Evolutionary conservation across 768 basidiomycete genomes (phyloP).

Genomic region (Termitomyces sp.): DNA sequence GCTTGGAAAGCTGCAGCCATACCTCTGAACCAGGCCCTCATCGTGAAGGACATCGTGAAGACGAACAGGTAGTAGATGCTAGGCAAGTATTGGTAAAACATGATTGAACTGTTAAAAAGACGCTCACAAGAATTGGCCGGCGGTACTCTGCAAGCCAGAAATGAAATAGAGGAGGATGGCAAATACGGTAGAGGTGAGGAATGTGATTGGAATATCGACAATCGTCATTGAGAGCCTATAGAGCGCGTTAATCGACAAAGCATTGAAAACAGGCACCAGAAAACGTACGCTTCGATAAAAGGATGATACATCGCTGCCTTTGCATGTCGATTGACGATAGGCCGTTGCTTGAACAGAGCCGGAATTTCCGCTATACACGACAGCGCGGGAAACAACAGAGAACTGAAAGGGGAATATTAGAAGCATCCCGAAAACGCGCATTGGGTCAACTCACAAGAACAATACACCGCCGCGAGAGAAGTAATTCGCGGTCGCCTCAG

Average conservation of each 20-base stretch:
- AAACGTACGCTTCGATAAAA: slow-evolving; percentile 32
- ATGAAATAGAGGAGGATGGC: slow-evolving; percentile 55
- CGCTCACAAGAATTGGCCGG: slow-evolving; percentile 61
- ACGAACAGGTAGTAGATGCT: slow-evolving; percentile 58
- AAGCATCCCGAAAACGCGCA: neutral
- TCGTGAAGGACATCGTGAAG: slow-evolving; percentile 51
- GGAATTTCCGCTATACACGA: slow-evolving; percentile 62
- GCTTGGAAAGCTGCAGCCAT: slow-evolving; percentile 54
- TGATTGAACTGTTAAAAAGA: too few species aligned
- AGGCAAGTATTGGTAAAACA: neutral
- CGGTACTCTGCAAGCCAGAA: slow-evolving; percentile 47
- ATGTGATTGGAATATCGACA: slow-evolving; percentile 55
- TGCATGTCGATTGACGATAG: slow-evolving; percentile 52
- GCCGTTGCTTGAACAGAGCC: slow-evolving; percentile 53
- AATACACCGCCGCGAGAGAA: slow-evolving; percentile 77
- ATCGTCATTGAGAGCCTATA: slow-evolving; percentile 48
- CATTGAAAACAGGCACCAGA: neutral
- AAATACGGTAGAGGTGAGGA: slow-evolving; percentile 39
- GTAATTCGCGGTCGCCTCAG: slow-evolving; percentile 49
- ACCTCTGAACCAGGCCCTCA: slow-evolving; percentile 73
- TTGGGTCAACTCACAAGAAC: slow-evolving; percentile 50
- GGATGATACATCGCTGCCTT: slow-evolving; percentile 60
- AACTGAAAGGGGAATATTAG: slow-evolving; percentile 22
- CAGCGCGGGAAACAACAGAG: slow-evolving; percentile 54
- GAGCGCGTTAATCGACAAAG: slow-evolving; percentile 8